Conservation (phyloP, 176 grass and related monocot genomes). For the Ensete ventricosum region DNA sequence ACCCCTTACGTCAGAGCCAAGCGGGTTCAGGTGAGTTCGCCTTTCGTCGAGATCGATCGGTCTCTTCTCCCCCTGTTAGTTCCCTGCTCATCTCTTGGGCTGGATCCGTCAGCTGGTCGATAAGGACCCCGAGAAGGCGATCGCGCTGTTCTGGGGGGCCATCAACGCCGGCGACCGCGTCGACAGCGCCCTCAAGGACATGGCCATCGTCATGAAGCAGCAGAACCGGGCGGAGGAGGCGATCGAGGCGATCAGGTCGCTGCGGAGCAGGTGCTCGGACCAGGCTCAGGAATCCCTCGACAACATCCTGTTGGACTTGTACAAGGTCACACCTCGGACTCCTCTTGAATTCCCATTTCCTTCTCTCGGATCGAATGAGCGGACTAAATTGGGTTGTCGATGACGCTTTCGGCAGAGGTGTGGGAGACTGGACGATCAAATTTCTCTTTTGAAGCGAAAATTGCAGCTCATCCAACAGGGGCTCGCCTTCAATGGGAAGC, state of each 20-base stretch:
- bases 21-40: conserved; percentile 58
- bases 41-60: too few species aligned
- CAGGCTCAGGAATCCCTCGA: conserved; percentile 97
- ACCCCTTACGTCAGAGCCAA: conserved; percentile 85
- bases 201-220: conserved; percentile 61
- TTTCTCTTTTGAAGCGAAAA: conserved; percentile 74
- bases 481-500: conserved; percentile 85
- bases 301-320: conserved; percentile 92
- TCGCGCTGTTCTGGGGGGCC: conserved; percentile 65
- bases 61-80: too few species aligned
- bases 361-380: not conserved
- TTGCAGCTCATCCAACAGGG: conserved; percentile 77
- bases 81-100: too few species aligned
- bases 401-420: conserved; percentile 45
- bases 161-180: conserved; percentile 68
- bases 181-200: conserved; percentile 69
- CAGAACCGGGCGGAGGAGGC: conserved; percentile 61
- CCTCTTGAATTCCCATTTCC: not conserved
- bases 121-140: conserved; percentile 62
- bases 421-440: conserved; percentile 78
- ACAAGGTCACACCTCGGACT: conserved; percentile 44
- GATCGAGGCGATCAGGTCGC: conserved; percentile 61
- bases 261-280: conserved; percentile 75
- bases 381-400: not conserved
- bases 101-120: conserved; percentile 35